phyloP scores from a whole-genome alignment of 441 rosid species.

The Rhodomyrtus psidioides region DNA sequence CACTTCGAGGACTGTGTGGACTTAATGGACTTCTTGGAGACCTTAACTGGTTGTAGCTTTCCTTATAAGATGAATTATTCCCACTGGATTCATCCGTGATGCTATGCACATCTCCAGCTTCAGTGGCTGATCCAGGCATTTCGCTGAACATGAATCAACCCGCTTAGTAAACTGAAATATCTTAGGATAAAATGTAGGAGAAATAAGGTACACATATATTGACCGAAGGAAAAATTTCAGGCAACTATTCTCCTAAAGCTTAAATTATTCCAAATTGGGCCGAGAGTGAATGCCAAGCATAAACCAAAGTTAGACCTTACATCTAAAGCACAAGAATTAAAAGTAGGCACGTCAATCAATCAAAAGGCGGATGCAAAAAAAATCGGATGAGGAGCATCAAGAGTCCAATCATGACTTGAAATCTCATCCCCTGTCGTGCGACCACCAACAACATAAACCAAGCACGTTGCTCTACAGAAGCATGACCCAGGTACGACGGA shows the following conservation, averaged over 20 bases:
- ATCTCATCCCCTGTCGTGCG: not conserved
- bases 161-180: not conserved
- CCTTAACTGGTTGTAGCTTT: not conserved
- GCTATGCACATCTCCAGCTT: not conserved
- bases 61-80: not conserved
- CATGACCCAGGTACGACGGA: not conserved
- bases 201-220: not conserved
- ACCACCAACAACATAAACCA: not conserved
- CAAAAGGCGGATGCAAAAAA: not conserved
- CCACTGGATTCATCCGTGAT: not conserved
- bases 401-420: not conserved
- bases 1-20: constrained; percentile 37
- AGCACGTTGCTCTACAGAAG: not conserved
- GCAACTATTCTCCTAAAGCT: not conserved
- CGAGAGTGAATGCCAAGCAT: not conserved
- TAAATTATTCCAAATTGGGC: not conserved
- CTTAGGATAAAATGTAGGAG: not conserved
- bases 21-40: constrained; percentile 23
- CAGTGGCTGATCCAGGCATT: not conserved
- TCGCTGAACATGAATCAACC: not conserved
- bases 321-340: not conserved
- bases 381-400: not conserved
- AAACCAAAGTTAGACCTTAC: not conserved
- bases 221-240: not conserved
- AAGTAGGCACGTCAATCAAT: not conserved